Base-by-base conservation (phyloP, 345 rosid species). In the Clarkia xantiana region DNA sequence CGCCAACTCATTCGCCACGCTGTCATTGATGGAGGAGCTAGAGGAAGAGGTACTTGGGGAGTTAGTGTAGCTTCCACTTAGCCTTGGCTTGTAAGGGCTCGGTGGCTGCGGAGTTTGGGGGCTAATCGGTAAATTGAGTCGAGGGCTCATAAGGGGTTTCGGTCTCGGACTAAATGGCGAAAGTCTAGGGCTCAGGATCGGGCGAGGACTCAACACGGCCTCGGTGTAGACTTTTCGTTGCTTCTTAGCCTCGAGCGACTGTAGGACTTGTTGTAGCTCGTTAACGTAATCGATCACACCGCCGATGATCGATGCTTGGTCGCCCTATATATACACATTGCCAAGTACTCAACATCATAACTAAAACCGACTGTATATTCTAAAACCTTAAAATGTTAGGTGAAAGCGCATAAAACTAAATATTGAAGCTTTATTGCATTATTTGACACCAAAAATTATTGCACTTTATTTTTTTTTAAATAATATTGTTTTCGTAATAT, bases 221-320 rank as follows among this genome's bases (percentile, higher is more conserved):
- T 93, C 99, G n/a, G 69, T 79, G 45, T 72, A 84, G 25, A 73
- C 85, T 63, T 87, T 93, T 55, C 99, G 77, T 68, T 93, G 91
- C 68, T 87, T 93, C 68, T 87, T 93, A 61, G 95, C 82, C 52
- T 87, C 95, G 0, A 93, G 72, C 1, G 96, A 80, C 41, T 82
- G 90, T 4, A 93, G 84, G 57, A 93, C 59, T 71, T 93, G 99
- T 45, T 87, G 95, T 63, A 93, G 66, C 68, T 93, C 99, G 18
- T 73, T 82, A 61, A 93, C 82, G 76, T 87, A 93, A 56, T 93
- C 94, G 58, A 87, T 93, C 8, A 93, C 99, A 3, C 99, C 99
- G 39, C 94, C 96, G 18, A 93, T 93, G 38, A 87, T 87, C 14
- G 99, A 93, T 55, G 99, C 99, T 80, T 87, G 99, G 63, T 93